phyloP scores from a whole-genome alignment of 2,329 filamentous ascomycete species.

The Trichophyton simii region DNA sequence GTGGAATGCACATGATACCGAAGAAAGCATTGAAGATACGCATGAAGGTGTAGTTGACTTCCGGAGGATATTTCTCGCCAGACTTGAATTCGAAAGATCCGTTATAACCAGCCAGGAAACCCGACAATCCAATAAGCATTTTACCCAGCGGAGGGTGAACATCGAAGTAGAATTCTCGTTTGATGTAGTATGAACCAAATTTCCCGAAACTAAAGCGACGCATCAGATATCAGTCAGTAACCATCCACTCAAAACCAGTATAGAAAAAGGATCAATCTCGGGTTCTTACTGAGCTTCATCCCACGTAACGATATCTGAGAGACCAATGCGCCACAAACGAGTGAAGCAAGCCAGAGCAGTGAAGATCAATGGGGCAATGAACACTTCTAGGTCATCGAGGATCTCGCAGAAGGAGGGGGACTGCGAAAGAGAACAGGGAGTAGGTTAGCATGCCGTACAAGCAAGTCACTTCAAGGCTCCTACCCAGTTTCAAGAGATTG shows the following conservation, averaged over 20 bases:
- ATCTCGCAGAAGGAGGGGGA: slow-evolving; percentile 21
- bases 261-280: slow-evolving; percentile 3
- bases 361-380: slow-evolving; percentile 52
- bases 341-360: slow-evolving; percentile 53
- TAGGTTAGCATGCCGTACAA: neutral
- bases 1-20: slow-evolving; percentile 77
- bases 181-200: slow-evolving; percentile 97
- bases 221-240: neutral
- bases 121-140: slow-evolving; percentile 93
- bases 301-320: slow-evolving; percentile 62
- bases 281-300: slow-evolving; percentile 57
- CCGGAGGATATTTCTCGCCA: slow-evolving; percentile 83
- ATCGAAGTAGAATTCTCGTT: slow-evolving; percentile 99
- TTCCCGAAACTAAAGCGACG: slow-evolving; percentile 43
- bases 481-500: neutral
- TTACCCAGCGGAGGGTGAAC: slow-evolving; percentile 93
- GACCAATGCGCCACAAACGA: slow-evolving; percentile 54
- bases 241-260: neutral
- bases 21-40: slow-evolving; percentile 93
- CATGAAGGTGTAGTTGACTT: slow-evolving; percentile 98
- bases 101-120: slow-evolving; percentile 94
- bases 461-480: neutral
- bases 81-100: slow-evolving; percentile 99
- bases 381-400: slow-evolving; percentile 47
- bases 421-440: neutral